A percentile compares a stretch with the other conserved stretches of the same genome.
phyloP scores from a whole-genome alignment of 1,284 basidiomycete species.

The Moesziomyces aphidis region DNA sequence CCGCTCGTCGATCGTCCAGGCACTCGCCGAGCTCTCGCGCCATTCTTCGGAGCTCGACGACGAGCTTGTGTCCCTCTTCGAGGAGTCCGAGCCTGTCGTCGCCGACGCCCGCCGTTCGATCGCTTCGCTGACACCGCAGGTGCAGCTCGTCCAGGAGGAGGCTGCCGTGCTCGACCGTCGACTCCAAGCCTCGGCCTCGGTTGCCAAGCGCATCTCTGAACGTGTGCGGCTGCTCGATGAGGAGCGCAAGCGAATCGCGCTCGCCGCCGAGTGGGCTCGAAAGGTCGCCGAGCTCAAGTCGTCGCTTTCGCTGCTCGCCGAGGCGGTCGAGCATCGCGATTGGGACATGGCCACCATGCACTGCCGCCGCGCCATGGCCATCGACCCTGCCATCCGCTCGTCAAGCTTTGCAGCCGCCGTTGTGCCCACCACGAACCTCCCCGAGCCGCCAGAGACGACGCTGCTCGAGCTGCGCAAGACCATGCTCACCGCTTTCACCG shows the following conservation, averaged over 20 bases:
- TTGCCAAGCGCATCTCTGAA: conserved; percentile 88
- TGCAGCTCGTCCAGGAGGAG: conserved; percentile 76
- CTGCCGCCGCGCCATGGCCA: conserved; percentile 87
- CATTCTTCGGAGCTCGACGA: conserved; percentile 82
- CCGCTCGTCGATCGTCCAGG: conserved; percentile 54
- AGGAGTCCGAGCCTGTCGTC: conserved; percentile 69
- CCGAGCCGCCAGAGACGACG: conserved; percentile 84
- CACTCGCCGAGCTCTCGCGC: conserved; percentile 75
- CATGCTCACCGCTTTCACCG: conserved; percentile 81
- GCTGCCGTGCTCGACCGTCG: conserved; percentile 74
- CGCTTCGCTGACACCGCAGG: conserved; percentile 74
- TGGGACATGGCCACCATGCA: conserved; percentile 95
- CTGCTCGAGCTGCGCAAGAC: conserved; percentile 80
- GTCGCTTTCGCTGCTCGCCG: conserved; percentile 80
- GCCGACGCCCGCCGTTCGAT: conserved; percentile 34
- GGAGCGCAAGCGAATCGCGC: conserved; percentile 86
- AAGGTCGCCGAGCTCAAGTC: conserved; percentile 92
- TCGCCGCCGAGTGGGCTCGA: conserved; percentile 83
- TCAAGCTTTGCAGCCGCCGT: conserved; percentile 87
- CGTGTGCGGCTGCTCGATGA: conserved; percentile 88
- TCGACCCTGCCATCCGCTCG: conserved; percentile 80
- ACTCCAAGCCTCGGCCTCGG: conserved; percentile 79
- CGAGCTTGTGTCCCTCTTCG: conserved; percentile 79
- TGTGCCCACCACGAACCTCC: conserved; percentile 89
- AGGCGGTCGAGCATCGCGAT: conserved; percentile 84